phyloP scores from a whole-genome alignment of 257 asterid species.

The Solanum paucissectum region DNA sequence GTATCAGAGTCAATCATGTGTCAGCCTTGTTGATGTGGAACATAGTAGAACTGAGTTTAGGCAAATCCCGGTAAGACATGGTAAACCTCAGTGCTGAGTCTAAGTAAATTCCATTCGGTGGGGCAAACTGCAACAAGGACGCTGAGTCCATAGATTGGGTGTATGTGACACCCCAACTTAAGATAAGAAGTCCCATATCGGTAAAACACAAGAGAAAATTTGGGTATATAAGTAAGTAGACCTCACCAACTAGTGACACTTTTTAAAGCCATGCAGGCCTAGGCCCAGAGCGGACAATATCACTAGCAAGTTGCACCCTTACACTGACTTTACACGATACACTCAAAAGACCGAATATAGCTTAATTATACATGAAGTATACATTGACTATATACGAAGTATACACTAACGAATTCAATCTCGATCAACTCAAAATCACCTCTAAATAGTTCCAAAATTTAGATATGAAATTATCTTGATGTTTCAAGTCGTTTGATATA shows the following conservation, averaged over 20 bases:
- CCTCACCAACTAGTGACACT: background rate
- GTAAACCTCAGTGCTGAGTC: background rate
- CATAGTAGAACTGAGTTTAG: background rate
- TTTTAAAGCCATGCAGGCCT: background rate
- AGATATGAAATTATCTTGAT: background rate
- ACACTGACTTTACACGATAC: background rate
- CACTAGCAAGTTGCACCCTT: rapidly evolving
- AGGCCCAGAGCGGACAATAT: background rate
- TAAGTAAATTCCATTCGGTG: background rate
- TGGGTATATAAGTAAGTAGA: no score
- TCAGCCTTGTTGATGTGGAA: background rate
- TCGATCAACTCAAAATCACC: background rate
- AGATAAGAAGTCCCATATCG: background rate
- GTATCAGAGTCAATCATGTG: background rate
- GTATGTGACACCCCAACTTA: background rate
- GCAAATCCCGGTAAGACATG: rapidly evolving
- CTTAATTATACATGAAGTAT: background rate
- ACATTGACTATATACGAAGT: no score
- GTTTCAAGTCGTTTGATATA: background rate
- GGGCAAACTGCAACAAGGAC: background rate
- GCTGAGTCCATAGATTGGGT: background rate
- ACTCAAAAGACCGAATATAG: background rate
- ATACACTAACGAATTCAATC: background rate
- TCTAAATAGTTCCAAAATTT: background rate
- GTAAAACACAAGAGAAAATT: background rate